These are phyloP conservation scores for Aureobasidium musti DNA, from an alignment of 2,329 filamentous ascomycete species.

Conservation along the genomic window DNA sequence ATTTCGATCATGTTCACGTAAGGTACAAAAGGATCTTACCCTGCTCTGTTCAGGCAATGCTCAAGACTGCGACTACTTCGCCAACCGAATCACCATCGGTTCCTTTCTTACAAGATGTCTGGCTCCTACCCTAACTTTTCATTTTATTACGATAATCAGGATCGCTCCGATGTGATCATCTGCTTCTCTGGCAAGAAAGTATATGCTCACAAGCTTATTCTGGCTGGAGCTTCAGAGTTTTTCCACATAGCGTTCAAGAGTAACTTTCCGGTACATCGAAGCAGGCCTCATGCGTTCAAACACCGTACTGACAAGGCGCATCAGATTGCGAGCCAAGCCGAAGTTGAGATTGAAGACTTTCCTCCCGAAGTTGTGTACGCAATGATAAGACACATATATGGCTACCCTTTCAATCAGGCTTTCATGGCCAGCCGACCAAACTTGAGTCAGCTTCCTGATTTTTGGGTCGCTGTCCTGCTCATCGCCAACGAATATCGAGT, in stretches of 20 bases:
- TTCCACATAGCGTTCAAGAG: background rate
- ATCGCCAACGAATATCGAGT: background rate
- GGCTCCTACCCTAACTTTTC: background rate
- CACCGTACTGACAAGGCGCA: background rate
- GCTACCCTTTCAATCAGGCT: background rate
- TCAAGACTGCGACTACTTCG: no score
- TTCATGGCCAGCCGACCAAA: background rate
- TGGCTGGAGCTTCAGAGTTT: background rate
- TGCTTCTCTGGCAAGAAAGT: background rate
- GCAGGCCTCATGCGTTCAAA: no score
- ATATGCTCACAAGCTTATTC: background rate
- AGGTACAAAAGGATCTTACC: no score
- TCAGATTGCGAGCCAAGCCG: background rate
- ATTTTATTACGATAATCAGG: background rate
- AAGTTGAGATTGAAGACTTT: background rate
- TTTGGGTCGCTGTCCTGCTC: background rate
- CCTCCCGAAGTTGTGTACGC: background rate
- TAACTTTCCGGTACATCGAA: background rate
- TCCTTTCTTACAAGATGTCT: background rate
- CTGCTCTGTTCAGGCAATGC: no score
- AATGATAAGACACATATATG: background rate
- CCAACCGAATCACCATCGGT: no score
- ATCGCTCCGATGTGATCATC: background rate
- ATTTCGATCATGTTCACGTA: no score
- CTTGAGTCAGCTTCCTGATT: background rate